Evolutionary conservation across 768 basidiomycete species (phyloP), one percentile per base, ranked within the genome.

Genomic region (Termitomyces sp.): DNA sequence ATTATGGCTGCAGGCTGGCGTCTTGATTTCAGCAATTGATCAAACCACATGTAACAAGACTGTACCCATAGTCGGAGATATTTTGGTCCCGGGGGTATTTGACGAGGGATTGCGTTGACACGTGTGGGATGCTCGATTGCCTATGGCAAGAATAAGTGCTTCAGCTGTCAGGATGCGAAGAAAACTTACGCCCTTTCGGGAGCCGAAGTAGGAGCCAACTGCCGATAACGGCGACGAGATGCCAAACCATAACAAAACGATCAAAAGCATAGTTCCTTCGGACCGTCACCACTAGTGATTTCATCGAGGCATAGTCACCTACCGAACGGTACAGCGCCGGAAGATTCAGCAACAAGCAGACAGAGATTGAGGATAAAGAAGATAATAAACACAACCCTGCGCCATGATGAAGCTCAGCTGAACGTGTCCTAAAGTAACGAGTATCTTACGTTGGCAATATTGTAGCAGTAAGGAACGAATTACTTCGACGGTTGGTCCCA

Each of bases 291-390:
- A n/a, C 41, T 24, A 15, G 62, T 19, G 17, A 10, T 32, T 45
- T 12, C n/a, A 35, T 42, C 32, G 15, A 24, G 22, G 43, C 24
- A 24, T 26, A n/a, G 11, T 6, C 3, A 67, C 74, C 53, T 61
- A 84, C 95, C 92, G 68, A 98, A 96, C 3, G 96, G 96, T 42
- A 99, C 93, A 11, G 96, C 96, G 9, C 96, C 96, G 5, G 95
- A 96, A 2, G 94, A 94, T 3, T 85, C 85, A 15, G 90, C 87
- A 2, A 79, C 73, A 54, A 98, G 74, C 22, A 98, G 82, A 77
- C 95, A 91, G 30, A 97, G 76, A 66, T 98, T 91, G 55, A 98
- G 80, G n/a, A 95, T 68, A 73, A 94, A 95, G 47, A 98, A 86
- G 54, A 93, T 66, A 21, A 81, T 71, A 68, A 98, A 98, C 44